Evolutionary conservation across 441 rosid species (phyloP).

Genomic region (Raphanus hybrid): DNA sequence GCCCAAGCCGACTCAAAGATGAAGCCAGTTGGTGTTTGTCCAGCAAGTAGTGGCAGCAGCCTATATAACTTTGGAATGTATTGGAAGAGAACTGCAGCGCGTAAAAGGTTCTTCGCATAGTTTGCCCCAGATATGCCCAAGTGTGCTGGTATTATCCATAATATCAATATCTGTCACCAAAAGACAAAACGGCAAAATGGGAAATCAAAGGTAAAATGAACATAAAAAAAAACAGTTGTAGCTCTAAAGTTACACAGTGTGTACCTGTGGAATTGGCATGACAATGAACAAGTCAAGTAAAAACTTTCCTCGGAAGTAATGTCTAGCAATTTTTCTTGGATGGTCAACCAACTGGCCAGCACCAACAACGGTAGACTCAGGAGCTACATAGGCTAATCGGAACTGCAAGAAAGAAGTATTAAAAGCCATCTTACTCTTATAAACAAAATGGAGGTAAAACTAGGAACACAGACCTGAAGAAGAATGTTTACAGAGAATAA

Average conservation of each 20-base stretch:
- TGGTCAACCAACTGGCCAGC: too few relatives aligned
- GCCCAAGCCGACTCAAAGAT: slow-evolving; percentile 93
- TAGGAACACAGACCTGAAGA: slow-evolving; percentile 68
- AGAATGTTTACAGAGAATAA: slow-evolving; percentile 69
- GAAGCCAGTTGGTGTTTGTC: slow-evolving; percentile 73
- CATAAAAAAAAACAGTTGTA: background rate
- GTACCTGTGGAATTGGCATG: slow-evolving; percentile 87
- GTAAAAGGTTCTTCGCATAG: slow-evolving; percentile 72
- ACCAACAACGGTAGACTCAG: too few relatives aligned
- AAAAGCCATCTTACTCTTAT: too few relatives aligned
- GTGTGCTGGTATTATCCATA: slow-evolving; percentile 49
- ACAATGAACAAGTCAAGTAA: slow-evolving; percentile 57
- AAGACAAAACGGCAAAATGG: slow-evolving; percentile 11
- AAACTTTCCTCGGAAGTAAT: too few relatives aligned
- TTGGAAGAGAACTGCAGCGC: slow-evolving; percentile 69
- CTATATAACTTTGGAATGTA: slow-evolving; percentile 78
- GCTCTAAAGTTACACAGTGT: background rate
- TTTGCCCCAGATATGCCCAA: slow-evolving; percentile 53
- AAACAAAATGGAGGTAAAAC: background rate
- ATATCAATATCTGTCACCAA: slow-evolving; percentile 59
- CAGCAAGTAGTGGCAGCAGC: slow-evolving; percentile 73
- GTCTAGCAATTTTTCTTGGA: too few relatives aligned
- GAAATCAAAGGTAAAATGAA: background rate
- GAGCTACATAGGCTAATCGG: slow-evolving; percentile 53
- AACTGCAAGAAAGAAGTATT: slow-evolving; percentile 52